Conservation (phyloP, 176 grass and related monocot species). For the Pontederia paniculata region DNA sequence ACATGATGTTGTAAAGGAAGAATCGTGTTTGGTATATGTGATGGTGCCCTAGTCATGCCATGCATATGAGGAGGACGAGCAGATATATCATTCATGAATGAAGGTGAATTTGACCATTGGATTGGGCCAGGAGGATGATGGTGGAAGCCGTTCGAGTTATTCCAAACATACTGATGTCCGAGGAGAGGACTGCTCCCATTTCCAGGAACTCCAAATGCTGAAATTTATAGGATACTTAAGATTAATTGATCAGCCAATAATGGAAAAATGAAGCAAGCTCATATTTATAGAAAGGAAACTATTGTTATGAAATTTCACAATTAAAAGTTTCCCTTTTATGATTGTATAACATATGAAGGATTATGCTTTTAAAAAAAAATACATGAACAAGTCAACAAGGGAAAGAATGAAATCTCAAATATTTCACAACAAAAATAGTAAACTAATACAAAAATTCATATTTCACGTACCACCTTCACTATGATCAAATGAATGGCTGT, state of each 20-base stretch:
- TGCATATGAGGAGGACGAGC: constrained; percentile 35
- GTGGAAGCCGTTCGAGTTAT: constrained; percentile 36
- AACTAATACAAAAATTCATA: neutral
- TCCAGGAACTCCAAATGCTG: constrained; percentile 35
- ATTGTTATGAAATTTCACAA: neutral
- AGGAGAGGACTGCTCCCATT: constrained; percentile 47
- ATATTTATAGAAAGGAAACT: constrained; percentile 11
- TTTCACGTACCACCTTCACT: constrained; percentile 31
- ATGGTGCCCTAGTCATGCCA: constrained; percentile 30
- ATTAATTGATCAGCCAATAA: neutral
- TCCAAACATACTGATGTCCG: constrained; percentile 38
- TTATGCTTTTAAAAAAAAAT: neutral
- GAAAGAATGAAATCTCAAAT: constrained; percentile 3
- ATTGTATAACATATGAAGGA: too few relatives aligned
- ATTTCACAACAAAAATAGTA: constrained; percentile 7
- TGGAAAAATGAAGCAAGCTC: neutral
- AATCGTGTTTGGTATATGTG: constrained; percentile 30
- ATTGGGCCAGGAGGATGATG: constrained; percentile 35
- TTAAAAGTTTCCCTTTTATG: too few relatives aligned
- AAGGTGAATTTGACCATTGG: constrained; percentile 34
- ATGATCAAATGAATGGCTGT: constrained; percentile 31
- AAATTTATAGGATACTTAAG: neutral
- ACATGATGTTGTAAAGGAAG: constrained; percentile 49
- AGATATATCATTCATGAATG: constrained; percentile 17
- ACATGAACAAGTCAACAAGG: neutral